Evolutionary conservation across 257 asterid species (phyloP), one percentile per base, ranked within the genome.

Genomic region (Galeopsis tetrahit): DNA sequence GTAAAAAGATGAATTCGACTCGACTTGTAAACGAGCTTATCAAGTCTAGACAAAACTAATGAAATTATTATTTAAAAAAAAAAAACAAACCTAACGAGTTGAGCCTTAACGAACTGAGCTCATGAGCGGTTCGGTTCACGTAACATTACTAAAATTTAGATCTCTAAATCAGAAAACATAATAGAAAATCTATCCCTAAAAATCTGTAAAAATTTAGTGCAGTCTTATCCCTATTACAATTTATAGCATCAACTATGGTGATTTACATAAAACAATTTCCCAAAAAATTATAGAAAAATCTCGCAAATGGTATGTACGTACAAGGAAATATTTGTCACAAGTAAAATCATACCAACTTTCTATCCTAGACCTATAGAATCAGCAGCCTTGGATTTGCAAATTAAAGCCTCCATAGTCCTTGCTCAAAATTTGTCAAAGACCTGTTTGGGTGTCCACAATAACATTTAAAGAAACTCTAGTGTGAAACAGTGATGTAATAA

Each of bases 381-480:
- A 6, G 31, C 48, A 39, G 15, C 63, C 2, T 10, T 32, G 49
- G 80, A 81, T 81, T 74, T 74, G 66, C 31, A 11, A 36, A 60
- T 34, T 77, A 64, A 73, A 0, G 69, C 59, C 44, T 34, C n/a
- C 55, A 49, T 62, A 62, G 3, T 71, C 33, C 76, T 38, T 76
- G 76, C 78, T 49, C 55, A 51, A 77, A n/a, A 78, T 73, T 80
- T 73, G 79, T 5, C 59, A 58, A 33, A 58, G 43, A 10, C 14
- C 2, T 58, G 36, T 56, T 56, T 56, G 36, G 6, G 1, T 32
- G 11, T 11, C 3, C 8, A 33, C 10, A 31, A 49, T 33, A 21
- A 21, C 28, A 21, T 21, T 21, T 21, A 21, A 21, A 21, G 28
- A 21, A 21, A 21, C 28, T 21, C 28, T 21, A 21, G 28, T 21